Evolutionary conservation across 225 moss, liverwort and hornwort species (phyloP), one percentile per base, ranked within the genome.

Genomic region (Sphagnum contortum): DNA sequence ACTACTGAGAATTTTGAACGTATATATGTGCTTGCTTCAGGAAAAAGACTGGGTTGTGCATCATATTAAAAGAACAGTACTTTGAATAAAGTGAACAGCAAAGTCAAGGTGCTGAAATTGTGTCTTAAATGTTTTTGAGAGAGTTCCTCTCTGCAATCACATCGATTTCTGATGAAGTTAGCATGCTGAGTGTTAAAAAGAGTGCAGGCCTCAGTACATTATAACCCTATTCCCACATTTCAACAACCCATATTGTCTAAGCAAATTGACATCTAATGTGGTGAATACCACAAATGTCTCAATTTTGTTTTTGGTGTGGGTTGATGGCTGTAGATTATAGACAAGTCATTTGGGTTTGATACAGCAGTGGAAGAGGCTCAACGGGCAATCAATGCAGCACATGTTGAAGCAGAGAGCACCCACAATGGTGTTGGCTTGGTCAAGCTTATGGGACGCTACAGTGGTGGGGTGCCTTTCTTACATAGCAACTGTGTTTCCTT

Each of bases 301-400:
- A 55, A 11, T 11, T 55, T 55, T 6, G 54, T 55, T 6, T 11
- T 55, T 55, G 8, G 11, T 11, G 45, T 56, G 29, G 53, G n/a
- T n/a, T 71, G 29, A 29, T 29, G 29, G 29, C 66, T 64, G 59
- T 66, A 80, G 76, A 72, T 84, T 10, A 77, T 81, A 56, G 78
- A 82, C 75, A 91, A 86, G 63, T 91, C 91, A 14, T 91, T 91
- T 5, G 91, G 91, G 8, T 82, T 91, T 54, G 85, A 88, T 44
- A 86, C 91, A 2, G 91, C 91, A 48, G 91, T 91, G n/a, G 91
- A 91, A 72, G 88, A 83, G 71, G 88, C 91, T 44, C 91, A 88
- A 45, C 79, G 86, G 48, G 91, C 91, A 47, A 91, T 91, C 62
- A 81, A 80, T 57, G 64, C 91, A 11, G 91, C 88, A 6, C 91